Conservation (phyloP, 768 basidiomycete genomes). For the Auriculariales sp. region DNA sequence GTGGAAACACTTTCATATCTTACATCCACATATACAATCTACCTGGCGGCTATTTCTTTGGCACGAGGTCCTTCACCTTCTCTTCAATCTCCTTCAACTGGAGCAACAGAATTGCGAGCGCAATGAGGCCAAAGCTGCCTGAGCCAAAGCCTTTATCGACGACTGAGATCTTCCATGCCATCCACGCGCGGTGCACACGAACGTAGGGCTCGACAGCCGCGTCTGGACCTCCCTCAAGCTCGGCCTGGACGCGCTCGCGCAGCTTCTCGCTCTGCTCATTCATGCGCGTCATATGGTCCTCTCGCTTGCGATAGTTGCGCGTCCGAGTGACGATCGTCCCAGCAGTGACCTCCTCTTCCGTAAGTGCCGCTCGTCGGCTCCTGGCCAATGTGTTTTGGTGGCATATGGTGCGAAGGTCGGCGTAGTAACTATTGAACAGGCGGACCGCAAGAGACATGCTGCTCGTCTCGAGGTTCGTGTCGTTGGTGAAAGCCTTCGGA, state of each 20-base stretch:
- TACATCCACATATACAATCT: no score
- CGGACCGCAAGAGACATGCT: no score
- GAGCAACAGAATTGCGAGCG: slow-evolving; percentile 44
- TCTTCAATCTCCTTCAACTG: slow-evolving; percentile 15
- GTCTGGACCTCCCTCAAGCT: slow-evolving; percentile 23
- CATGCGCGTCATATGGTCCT: slow-evolving; percentile 34
- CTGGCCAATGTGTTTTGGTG: slow-evolving; percentile 30
- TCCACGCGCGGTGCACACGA: slow-evolving; percentile 31
- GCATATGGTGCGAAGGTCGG: slow-evolving; percentile 34
- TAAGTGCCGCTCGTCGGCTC: slow-evolving; percentile 26
- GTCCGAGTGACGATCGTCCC: slow-evolving; percentile 54
- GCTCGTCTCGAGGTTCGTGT: no score
- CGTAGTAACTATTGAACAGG: slow-evolving; percentile 23
- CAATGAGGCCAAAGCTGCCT: slow-evolving; percentile 47
- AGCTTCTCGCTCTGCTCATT: slow-evolving; percentile 40
- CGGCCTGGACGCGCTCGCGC: slow-evolving; percentile 32
- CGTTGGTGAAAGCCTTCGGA: no score
- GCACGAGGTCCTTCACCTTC: no score
- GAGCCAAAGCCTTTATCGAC: slow-evolving; percentile 31
- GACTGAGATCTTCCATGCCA: slow-evolving; percentile 36
- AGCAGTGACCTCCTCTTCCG: slow-evolving; percentile 49
- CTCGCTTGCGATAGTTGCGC: slow-evolving; percentile 38
- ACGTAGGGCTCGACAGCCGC: slow-evolving; percentile 21
- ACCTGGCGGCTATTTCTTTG: no score
- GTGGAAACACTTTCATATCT: no score